A percentile compares a stretch with the other conserved stretches of the same genome.
These are phyloP conservation scores for Lipomyces anomalus DNA, from an alignment of 805 yeast genomes.

Conservation along the genomic window DNA sequence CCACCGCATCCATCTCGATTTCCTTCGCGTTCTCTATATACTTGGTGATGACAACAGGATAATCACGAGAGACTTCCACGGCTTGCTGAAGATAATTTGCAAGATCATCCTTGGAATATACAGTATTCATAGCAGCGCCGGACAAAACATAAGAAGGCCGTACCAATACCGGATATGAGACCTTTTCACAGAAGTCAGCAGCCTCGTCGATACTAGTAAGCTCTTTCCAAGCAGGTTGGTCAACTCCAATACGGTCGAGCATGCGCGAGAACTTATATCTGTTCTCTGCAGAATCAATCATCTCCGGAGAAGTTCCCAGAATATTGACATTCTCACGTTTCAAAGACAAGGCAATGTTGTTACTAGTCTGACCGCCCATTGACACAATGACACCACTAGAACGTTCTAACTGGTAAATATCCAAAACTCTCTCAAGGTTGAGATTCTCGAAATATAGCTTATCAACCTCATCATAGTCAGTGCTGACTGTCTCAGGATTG, in stretches of 20 bases:
- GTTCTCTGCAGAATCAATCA: conserved; percentile 97
- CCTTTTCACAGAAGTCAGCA: conserved; percentile 82
- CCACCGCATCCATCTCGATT: conserved; percentile 98
- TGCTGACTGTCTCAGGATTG: conserved; percentile 98
- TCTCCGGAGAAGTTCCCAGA: conserved; percentile 94
- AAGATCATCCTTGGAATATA: conserved; percentile 81
- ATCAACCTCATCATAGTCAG: conserved; percentile 97
- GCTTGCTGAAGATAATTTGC: conserved; percentile 87
- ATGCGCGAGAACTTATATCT: conserved; percentile 96
- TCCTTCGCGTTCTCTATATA: conserved; percentile 96
- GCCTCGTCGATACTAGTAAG: conserved; percentile 90
- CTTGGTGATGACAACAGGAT: conserved; percentile 96
- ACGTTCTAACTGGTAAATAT: conserved; percentile 86
- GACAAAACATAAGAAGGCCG: conserved; percentile 96
- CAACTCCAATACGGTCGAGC: conserved; percentile 94
- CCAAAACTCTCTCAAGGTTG: conserved; percentile 88
- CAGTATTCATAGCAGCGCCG: conserved; percentile 99
- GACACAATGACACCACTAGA: conserved; percentile 90
- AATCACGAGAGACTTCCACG: conserved; percentile 94
- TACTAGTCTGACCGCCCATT: conserved; percentile 99
- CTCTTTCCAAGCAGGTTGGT: conserved; percentile 99
- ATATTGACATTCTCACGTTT: conserved; percentile 93
- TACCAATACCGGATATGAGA: conserved; percentile 88
- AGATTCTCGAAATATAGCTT: conserved; percentile 93
- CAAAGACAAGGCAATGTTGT: conserved; percentile 88